Evolutionary conservation across 768 basidiomycete genomes (phyloP).

Genomic region (Pleurotus tuoliensis): DNA sequence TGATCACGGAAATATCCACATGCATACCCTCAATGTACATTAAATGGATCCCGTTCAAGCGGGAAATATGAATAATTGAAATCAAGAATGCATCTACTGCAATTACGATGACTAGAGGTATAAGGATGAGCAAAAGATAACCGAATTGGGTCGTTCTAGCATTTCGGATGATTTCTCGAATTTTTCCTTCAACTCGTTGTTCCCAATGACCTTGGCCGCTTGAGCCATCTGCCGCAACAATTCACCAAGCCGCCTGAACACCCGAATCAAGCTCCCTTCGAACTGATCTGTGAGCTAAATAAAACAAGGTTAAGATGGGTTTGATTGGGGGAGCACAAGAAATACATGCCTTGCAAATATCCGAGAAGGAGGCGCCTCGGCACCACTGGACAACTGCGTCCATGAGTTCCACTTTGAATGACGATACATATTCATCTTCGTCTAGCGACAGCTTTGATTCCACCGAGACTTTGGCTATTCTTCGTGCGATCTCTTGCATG

Average conservation of each 20-base stretch:
- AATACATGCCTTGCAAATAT: constrained; percentile 84
- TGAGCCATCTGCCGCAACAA: constrained; percentile 94
- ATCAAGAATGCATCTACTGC: no score
- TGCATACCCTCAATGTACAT: background rate
- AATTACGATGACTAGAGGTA: constrained; percentile 48
- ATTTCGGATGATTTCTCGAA: constrained; percentile 90
- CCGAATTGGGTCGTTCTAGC: constrained; percentile 91
- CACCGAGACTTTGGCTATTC: constrained; percentile 95
- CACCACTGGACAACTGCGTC: constrained; percentile 98
- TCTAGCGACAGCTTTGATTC: constrained; percentile 87
- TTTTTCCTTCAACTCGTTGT: constrained; percentile 88
- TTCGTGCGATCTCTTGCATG: constrained; percentile 92
- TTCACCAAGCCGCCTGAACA: constrained; percentile 92
- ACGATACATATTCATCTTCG: constrained; percentile 93
- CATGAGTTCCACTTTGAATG: constrained; percentile 99
- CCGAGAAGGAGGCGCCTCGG: constrained; percentile 92
- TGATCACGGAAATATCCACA: constrained; percentile 13
- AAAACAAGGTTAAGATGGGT: constrained; percentile 1
- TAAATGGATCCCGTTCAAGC: no score
- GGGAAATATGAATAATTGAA: no score
- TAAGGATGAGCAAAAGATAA: constrained; percentile 86
- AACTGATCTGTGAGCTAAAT: constrained; percentile 92
- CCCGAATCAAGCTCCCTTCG: constrained; percentile 94
- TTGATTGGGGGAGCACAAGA: background rate
- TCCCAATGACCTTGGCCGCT: constrained; percentile 95